phyloP scores from a whole-genome alignment of 768 basidiomycete species.

The Strobilomyces confusus region DNA sequence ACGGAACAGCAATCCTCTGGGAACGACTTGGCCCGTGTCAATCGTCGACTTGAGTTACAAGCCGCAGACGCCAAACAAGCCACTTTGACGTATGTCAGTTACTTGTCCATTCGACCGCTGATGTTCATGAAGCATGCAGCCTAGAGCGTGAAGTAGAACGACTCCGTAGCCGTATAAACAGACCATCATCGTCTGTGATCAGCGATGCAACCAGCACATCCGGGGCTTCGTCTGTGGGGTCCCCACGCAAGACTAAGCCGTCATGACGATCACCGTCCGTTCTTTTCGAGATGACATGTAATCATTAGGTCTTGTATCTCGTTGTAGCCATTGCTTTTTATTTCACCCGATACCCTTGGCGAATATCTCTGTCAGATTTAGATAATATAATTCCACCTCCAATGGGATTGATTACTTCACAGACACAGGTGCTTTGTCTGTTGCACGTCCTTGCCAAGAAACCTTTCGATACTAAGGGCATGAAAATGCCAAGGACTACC shows the following conservation, averaged over 20 bases:
- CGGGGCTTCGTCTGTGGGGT: constrained; percentile 25
- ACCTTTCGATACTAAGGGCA: no score
- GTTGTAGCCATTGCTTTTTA: constrained; percentile 14
- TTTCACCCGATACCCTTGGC: not conserved
- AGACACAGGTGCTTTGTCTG: no score
- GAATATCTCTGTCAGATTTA: not conserved
- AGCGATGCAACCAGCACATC: constrained; percentile 21
- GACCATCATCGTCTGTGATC: constrained; percentile 43
- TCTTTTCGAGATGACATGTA: constrained; percentile 9
- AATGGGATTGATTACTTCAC: no score
- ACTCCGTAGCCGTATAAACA: constrained; percentile 58
- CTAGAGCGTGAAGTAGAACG: constrained; percentile 69
- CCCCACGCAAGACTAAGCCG: constrained; percentile 27
- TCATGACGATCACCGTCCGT: constrained; percentile 9
- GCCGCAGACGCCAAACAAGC: constrained; percentile 70
- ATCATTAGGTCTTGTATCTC: constrained; percentile 19
- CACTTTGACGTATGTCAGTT: constrained; percentile 52
- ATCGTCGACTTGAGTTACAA: constrained; percentile 75
- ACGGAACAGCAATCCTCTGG: constrained; percentile 62
- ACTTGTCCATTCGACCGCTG: not conserved
- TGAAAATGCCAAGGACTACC: no score
- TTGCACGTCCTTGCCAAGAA: no score
- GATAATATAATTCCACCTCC: not conserved
- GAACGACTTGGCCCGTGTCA: constrained; percentile 61
- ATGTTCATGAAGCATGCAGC: constrained; percentile 29